These are phyloP conservation scores for Xylariaceae sp. DNA, from an alignment of 2,329 filamentous ascomycete genomes.

Conservation along the genomic window DNA sequence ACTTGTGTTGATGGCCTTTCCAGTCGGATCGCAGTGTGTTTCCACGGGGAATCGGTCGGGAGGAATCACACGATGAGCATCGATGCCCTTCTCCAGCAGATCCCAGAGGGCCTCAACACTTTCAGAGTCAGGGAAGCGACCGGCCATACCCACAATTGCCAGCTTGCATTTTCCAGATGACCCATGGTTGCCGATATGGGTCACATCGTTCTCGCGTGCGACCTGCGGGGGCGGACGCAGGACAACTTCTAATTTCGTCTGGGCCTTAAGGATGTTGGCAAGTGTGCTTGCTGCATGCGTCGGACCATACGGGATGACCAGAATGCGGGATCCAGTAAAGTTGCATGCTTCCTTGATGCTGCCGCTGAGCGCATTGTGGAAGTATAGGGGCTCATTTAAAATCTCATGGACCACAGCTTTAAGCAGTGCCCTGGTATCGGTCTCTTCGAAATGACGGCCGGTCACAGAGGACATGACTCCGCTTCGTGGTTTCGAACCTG, in stretches of 20 bases:
- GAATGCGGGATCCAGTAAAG: constrained; percentile 37
- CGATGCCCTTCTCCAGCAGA: constrained; percentile 66
- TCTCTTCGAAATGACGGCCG: constrained; percentile 39
- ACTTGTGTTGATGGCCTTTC: constrained; percentile 69
- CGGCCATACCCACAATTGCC: constrained; percentile 79
- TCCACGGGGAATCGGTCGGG: constrained; percentile 68
- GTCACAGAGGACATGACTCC: constrained; percentile 48
- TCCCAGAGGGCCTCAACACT: constrained; percentile 71
- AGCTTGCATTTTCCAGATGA: constrained; percentile 57
- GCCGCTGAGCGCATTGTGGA: constrained; percentile 44
- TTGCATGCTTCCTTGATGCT: constrained; percentile 40
- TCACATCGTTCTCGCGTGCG: constrained; percentile 32
- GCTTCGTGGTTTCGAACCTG: constrained; percentile 40
- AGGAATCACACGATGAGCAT: constrained; percentile 64
- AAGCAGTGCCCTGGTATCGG: constrained; percentile 40
- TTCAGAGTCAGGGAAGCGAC: constrained; percentile 68
- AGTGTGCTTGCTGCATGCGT: constrained; percentile 45
- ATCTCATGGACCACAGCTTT: constrained; percentile 44
- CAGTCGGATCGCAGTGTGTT: constrained; percentile 64
- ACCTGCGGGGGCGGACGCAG: constrained; percentile 37
- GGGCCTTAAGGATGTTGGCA: constrained; percentile 37
- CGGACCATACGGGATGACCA: constrained; percentile 47
- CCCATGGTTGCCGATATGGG: constrained; percentile 44
- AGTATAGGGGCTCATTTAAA: constrained; percentile 44
- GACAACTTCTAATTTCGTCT: constrained; percentile 40